phyloP scores from a whole-genome alignment of 306 rosid genomes.

The Corylus avellana region DNA sequence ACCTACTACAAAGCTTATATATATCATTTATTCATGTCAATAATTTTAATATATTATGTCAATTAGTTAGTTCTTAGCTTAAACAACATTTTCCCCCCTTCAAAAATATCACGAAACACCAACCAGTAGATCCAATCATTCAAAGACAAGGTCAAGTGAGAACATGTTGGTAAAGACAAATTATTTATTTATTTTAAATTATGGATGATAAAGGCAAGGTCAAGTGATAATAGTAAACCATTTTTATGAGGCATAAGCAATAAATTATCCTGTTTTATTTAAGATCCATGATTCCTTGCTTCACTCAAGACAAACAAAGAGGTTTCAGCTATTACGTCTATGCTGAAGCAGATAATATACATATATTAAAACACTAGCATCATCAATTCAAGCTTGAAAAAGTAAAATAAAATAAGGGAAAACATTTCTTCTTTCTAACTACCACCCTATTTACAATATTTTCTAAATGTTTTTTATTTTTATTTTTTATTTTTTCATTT shows the following conservation, averaged over 20 bases:
- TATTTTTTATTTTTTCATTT: too few species aligned
- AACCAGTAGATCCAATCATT: background rate
- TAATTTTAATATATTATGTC: background rate
- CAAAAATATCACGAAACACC: background rate
- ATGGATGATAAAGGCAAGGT: background rate
- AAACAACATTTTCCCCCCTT: background rate
- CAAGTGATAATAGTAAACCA: background rate
- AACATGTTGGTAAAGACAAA: too few species aligned
- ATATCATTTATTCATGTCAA: slow-evolving; percentile 6
- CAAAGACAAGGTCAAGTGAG: too few species aligned
- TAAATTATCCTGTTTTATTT: background rate
- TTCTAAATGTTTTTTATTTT: too few species aligned
- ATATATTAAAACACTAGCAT: slow-evolving; percentile 14
- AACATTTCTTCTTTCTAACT: too few species aligned
- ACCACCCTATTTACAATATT: too few species aligned
- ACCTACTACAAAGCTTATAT: background rate
- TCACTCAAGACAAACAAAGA: slow-evolving; percentile 29
- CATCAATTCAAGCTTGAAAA: slow-evolving; percentile 27
- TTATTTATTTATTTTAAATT: too few species aligned
- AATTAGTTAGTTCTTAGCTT: background rate
- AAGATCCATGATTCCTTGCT: slow-evolving; percentile 15
- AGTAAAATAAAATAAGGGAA: background rate
- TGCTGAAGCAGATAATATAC: background rate
- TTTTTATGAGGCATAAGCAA: background rate
- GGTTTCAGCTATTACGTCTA: slow-evolving; percentile 34